Percentiles rank a stretch among this genome's conserved stretches.
phyloP scores from a whole-genome alignment of 306 rosid species.

The Purshia tridentata region DNA sequence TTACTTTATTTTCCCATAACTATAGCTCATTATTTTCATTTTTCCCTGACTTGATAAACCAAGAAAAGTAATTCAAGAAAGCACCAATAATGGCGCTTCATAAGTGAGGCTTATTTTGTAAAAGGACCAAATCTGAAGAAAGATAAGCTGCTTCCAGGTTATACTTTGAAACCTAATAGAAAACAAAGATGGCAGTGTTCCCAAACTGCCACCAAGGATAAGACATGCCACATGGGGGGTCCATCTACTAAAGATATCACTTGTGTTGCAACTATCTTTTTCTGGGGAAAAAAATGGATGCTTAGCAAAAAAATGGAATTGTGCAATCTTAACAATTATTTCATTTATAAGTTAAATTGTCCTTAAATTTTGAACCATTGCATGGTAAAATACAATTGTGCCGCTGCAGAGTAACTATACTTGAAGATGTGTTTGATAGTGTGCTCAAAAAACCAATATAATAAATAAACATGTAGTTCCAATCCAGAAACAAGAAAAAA shows the following conservation, averaged over 20 bases:
- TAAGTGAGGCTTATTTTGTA: too few species aligned
- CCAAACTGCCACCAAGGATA: too few species aligned
- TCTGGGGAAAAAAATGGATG: background rate
- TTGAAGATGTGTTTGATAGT: background rate
- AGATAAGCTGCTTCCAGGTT: too few species aligned
- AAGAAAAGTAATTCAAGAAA: too few species aligned
- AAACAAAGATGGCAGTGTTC: too few species aligned
- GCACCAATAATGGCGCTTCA: too few species aligned
- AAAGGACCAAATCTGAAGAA: too few species aligned
- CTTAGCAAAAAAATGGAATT: background rate
- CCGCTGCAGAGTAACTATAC: background rate
- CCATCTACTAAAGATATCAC: background rate
- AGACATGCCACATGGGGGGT: too few species aligned
- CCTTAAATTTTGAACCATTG: background rate
- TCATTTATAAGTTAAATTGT: background rate
- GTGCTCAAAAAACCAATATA: background rate
- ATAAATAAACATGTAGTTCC: background rate
- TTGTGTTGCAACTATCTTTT: background rate
- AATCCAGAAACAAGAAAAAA: too few species aligned
- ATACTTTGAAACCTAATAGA: too few species aligned
- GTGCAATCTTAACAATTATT: background rate
- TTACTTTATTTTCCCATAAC: background rate
- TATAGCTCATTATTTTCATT: too few species aligned
- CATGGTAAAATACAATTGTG: background rate
- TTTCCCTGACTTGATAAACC: too few species aligned